Evolutionary conservation across 2,329 filamentous ascomycete species (phyloP).

Genomic region (Penicillium hesseltinei): DNA sequence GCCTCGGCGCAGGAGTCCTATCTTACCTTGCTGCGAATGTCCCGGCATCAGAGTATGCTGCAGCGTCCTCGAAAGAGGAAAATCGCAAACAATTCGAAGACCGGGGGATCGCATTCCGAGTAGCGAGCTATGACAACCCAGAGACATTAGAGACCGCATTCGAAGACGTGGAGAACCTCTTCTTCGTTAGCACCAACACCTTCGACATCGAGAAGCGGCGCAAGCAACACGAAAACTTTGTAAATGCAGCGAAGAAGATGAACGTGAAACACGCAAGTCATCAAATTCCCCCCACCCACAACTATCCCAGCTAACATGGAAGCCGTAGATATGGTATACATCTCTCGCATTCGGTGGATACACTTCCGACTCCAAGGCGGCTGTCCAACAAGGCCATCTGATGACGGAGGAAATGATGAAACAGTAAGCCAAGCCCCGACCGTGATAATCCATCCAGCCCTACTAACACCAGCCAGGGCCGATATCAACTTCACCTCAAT

Average conservation of each 20-base stretch:
- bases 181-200: constrained; percentile 57
- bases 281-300: constrained; percentile 47
- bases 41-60: constrained; percentile 47
- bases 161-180: constrained; percentile 52
- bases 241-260: constrained; percentile 53
- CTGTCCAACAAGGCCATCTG: constrained; percentile 60
- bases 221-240: constrained; percentile 50
- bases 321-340: constrained; percentile 55
- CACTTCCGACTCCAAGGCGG: constrained; percentile 41
- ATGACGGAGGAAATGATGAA: constrained; percentile 55
- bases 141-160: constrained; percentile 51
- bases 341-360: constrained; percentile 57
- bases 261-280: constrained; percentile 51
- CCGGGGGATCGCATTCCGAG: constrained; percentile 50
- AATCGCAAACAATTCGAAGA: constrained; percentile 40
- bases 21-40: constrained; percentile 35
- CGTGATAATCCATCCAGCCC: neutral
- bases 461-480: constrained; percentile 25
- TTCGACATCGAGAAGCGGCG: constrained; percentile 49
- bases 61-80: constrained; percentile 50
- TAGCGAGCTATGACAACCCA: constrained; percentile 53
- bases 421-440: constrained; percentile 23
- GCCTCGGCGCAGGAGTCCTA: constrained; percentile 36
- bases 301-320: constrained; percentile 37
- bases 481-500: constrained; percentile 53